Conservation (phyloP, 2,329 filamentous ascomycete species). For the Fusarium palustre region DNA sequence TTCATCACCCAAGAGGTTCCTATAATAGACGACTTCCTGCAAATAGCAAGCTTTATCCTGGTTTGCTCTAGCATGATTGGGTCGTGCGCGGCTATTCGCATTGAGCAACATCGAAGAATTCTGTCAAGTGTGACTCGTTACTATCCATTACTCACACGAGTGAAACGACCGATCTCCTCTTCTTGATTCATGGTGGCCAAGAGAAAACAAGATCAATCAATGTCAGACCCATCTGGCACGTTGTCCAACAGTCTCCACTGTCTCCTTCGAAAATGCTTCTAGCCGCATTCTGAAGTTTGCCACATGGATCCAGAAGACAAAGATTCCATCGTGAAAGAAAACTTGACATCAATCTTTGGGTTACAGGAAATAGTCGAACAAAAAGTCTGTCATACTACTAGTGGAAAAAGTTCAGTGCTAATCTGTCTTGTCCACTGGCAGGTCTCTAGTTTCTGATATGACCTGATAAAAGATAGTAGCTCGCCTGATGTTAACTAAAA, state of each 20-base stretch:
- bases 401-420: not conserved
- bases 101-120: constrained; percentile 24
- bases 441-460: not conserved
- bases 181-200: constrained; percentile 17
- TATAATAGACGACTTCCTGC: constrained; percentile 1
- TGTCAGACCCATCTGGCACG: constrained; percentile 12
- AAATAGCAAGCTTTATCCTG: constrained; percentile 25
- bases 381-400: not conserved
- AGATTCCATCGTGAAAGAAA: not conserved
- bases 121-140: constrained; percentile 18
- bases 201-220: constrained; percentile 25
- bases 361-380: not conserved
- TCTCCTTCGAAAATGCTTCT: constrained; percentile 40
- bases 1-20: constrained; percentile 3
- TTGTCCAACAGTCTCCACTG: constrained; percentile 27
- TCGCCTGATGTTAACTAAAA: constrained; percentile 34
- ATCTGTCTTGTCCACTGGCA: not conserved
- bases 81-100: constrained; percentile 36
- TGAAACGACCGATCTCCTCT: constrained; percentile 35
- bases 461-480: constrained; percentile 5
- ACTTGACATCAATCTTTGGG: not conserved
- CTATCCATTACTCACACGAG: constrained; percentile 29
- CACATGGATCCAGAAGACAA: constrained; percentile 28
- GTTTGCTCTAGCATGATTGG: constrained; percentile 9
- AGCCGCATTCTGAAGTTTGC: constrained; percentile 39